Conservation (phyloP, 1,284 basidiomycete genomes). For the Marasmius fiardii region DNA sequence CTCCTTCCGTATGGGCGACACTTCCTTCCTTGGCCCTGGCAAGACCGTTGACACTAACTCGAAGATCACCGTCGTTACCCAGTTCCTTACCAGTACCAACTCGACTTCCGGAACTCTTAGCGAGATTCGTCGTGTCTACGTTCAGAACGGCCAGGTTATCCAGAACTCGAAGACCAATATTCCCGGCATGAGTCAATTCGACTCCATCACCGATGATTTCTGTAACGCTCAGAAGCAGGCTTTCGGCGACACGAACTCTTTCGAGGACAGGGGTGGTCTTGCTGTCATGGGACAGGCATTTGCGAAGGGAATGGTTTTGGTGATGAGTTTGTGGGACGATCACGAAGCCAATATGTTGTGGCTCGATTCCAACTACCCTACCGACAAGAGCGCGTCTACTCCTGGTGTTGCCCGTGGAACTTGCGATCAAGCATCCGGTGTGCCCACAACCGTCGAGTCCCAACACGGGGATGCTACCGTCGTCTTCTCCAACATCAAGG, state of each 20-base stretch:
- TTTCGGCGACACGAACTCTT: conserved; percentile 35
- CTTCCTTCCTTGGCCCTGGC: conserved; percentile 36
- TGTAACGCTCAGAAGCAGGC: conserved; percentile 30
- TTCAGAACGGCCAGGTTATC: conserved; percentile 41
- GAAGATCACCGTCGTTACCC: conserved; percentile 41
- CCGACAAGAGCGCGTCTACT: conserved; percentile 24
- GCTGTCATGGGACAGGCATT: conserved; percentile 35
- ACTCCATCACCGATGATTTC: conserved; percentile 31
- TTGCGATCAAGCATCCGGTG: conserved; percentile 38
- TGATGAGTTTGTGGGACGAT: conserved; percentile 43
- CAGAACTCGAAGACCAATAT: conserved; percentile 38
- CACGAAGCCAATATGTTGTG: conserved; percentile 42
- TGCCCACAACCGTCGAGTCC: conserved; percentile 33
- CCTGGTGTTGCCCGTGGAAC: conserved; percentile 42
- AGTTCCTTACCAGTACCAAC: conserved; percentile 41
- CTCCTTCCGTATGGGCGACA: conserved; percentile 43
- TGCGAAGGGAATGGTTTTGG: conserved; percentile 36
- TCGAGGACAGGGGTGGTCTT: conserved; percentile 36
- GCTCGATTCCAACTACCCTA: conserved; percentile 45
- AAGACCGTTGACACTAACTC: conserved; percentile 31
- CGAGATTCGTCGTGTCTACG: conserved; percentile 44
- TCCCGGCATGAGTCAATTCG: conserved; percentile 25
- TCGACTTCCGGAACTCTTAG: conserved; percentile 35
- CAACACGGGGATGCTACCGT: conserved; percentile 28
- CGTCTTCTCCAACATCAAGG: conserved; percentile 43